A percentile compares a stretch with the other conserved stretches of the same genome.
phyloP scores from a whole-genome alignment of 768 basidiomycete species.

The Leccinum boreale region DNA sequence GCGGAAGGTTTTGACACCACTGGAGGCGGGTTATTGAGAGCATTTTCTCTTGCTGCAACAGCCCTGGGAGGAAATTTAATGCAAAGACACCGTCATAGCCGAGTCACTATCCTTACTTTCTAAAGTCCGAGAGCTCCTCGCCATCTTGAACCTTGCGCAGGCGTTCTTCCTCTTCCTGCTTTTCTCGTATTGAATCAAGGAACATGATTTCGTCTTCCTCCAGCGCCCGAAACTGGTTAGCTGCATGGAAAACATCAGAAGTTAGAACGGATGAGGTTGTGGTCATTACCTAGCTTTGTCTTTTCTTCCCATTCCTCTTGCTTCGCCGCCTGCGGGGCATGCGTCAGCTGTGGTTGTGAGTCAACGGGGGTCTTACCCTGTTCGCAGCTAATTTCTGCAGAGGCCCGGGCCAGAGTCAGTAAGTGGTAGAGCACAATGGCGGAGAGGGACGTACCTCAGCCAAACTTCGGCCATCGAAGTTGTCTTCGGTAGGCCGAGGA shows the following conservation, averaged over 20 bases:
- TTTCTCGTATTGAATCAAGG: constrained; percentile 76
- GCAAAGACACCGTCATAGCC: not conserved
- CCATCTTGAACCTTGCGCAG: constrained; percentile 72
- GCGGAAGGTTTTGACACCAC: constrained; percentile 29
- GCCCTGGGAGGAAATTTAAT: constrained; percentile 39
- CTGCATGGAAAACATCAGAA: constrained; percentile 34
- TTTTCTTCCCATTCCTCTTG: constrained; percentile 95
- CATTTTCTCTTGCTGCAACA: constrained; percentile 66
- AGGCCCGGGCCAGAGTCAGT: constrained; percentile 6
- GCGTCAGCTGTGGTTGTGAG: constrained; percentile 10
- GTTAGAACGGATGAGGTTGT: constrained; percentile 5
- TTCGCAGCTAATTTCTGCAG: constrained; percentile 85
- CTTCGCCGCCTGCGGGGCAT: constrained; percentile 62
- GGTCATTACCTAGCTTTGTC: constrained; percentile 57
- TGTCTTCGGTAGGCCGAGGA: constrained; percentile 68
- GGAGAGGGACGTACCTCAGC: constrained; percentile 66
- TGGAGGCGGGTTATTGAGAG: constrained; percentile 41
- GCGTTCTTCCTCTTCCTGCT: constrained; percentile 72
- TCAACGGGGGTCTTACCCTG: constrained; percentile 47
- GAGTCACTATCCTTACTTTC: constrained; percentile 50
- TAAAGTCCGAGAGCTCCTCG: constrained; percentile 74
- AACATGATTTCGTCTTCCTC: constrained; percentile 92
- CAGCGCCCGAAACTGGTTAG: constrained; percentile 85
- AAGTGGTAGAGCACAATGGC: not conserved
- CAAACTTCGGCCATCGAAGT: constrained; percentile 79